A percentile compares a stretch with the other conserved stretches of the same genome.
phyloP scores from a whole-genome alignment of 208 protist species.

The Herpetomonas tarakana region DNA sequence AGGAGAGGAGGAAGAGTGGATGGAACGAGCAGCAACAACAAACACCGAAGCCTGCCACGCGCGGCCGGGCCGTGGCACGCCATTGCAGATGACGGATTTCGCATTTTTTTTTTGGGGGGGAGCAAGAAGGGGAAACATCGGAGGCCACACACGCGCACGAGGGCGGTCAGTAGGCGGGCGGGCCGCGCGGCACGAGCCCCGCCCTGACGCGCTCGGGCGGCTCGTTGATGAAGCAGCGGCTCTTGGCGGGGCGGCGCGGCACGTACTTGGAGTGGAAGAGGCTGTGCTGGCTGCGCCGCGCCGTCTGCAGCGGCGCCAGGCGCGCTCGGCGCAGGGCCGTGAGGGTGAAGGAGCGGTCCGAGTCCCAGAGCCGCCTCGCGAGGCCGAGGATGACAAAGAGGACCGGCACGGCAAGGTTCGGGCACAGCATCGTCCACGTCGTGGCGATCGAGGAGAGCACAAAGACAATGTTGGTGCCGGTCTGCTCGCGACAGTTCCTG shows the following conservation, averaged over 20 bases:
- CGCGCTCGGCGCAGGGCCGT: conserved; percentile 64
- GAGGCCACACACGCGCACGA: too few relatives aligned
- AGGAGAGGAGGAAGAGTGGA: too few relatives aligned
- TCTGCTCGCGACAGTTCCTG: conserved; percentile 16
- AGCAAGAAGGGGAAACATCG: too few relatives aligned
- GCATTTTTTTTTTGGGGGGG: too few relatives aligned
- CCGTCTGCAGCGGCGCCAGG: conserved; percentile 67
- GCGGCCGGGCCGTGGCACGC: too few relatives aligned
- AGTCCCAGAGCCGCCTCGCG: conserved; percentile 54
- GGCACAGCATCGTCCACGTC: conserved; percentile 84
- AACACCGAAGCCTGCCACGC: too few relatives aligned
- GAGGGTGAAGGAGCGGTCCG: conserved; percentile 58
- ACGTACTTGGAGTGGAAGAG: conserved; percentile 81
- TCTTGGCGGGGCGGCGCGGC: conserved; percentile 55
- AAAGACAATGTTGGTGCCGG: conserved; percentile 24
- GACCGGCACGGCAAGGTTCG: conserved; percentile 68
- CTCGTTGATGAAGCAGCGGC: conserved; percentile 60
- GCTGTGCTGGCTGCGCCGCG: conserved; percentile 49
- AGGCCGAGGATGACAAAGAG: conserved; percentile 63
- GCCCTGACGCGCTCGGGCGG: conserved; percentile 5
- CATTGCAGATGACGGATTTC: too few relatives aligned
- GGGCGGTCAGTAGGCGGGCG: conserved; percentile 51
- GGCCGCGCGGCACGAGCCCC: conserved; percentile 19
- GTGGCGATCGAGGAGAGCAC: conserved; percentile 62
- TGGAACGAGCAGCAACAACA: too few relatives aligned